Evolutionary conservation across 352 stramenopile species (phyloP), one percentile per base, ranked within the genome.

Genomic region (Phytopythium montanum): DNA sequence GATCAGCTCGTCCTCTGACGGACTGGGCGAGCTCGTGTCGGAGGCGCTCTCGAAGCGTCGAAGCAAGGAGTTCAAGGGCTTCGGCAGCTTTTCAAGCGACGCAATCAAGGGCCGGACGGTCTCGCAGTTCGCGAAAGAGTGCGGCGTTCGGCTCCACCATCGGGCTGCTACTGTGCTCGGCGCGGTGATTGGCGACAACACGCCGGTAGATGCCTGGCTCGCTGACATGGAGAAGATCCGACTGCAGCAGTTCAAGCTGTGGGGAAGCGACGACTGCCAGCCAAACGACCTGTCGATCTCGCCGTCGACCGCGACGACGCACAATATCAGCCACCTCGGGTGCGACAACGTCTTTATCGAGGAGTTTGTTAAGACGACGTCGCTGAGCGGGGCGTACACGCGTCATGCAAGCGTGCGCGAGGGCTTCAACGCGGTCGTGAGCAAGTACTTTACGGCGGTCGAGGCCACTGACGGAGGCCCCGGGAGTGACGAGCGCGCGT

Each of bases 291-390:
- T 46, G 0, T 45, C 51, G 7, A 28, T 46, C 16, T 42, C 51
- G n/a, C 51, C 51, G 29, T 56, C 51, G n/a, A 14, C 36, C 3
- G 31, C 21, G 13, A 34, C 25, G 33, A 44, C 33, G 21, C 53
- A 49, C 25, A 36, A 26, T 18, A 59, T 38, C 6, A 38, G 53
- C 5, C 16, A 59, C 18, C 53, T 76, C 39, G 61, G 54, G 10
- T 85, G 73, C 54, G 72, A 83, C 38, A 92, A 92, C 65, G 29
- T 88, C 70, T 88, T 90, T 78, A 87, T 90, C 63, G 75, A 87
- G 38, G 75, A 88, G 49, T 88, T 90, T 59, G 68, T 92, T 42
- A 82, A 86, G 59, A 72, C 71, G 10, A 66, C 90, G 12, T 78
- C 77, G 34, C 66, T 88, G 33, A 92, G 68, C 33, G 68, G 57